Conservation (phyloP, 495 filamentous ascomycete genomes). For the Viridothelium virens region DNA sequence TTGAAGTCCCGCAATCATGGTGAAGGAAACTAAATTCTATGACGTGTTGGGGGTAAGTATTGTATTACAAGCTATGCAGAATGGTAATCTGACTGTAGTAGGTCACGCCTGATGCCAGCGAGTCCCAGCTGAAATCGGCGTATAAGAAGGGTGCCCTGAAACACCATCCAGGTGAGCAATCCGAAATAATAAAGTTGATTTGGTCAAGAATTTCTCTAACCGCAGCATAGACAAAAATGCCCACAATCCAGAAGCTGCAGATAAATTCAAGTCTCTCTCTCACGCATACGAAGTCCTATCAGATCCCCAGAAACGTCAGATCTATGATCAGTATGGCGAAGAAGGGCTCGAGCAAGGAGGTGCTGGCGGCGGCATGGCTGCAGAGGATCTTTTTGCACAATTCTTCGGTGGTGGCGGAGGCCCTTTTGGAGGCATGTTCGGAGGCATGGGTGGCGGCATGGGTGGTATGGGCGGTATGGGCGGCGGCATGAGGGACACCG, state of each 20-base stretch:
- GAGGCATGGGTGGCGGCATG: conserved; percentile 63
- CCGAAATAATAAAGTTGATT: too few species aligned
- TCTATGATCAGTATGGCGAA: conserved; percentile 98
- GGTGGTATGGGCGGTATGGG: conserved; percentile 72
- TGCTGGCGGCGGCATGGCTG: conserved; percentile 77
- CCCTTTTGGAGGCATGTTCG: conserved; percentile 34
- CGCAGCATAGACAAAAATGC: conserved; percentile 76
- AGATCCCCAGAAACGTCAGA: conserved; percentile 77
- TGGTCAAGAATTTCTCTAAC: not conserved
- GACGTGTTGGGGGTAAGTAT: conserved; percentile 72
- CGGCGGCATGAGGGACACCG: conserved; percentile 66
- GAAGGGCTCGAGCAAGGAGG: conserved; percentile 84
- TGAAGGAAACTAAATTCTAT: conserved; percentile 83
- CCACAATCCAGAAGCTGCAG: conserved; percentile 83
- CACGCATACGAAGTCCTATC: conserved; percentile 91
- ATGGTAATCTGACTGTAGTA: conserved; percentile 34
- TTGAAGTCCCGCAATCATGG: conserved; percentile 49
- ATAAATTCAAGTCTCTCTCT: conserved; percentile 97
- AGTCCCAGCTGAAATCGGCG: conserved; percentile 76
- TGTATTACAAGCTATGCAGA: not conserved
- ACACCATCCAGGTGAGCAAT: conserved; percentile 72
- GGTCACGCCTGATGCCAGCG: conserved; percentile 65
- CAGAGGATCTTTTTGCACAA: conserved; percentile 93
- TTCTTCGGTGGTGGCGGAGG: conserved; percentile 82
- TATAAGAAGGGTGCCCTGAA: conserved; percentile 87